A percentile compares a stretch with the other conserved stretches of the same genome.
These are phyloP conservation scores for Barnettozyma wickerhamii DNA, from an alignment of 805 yeast species.

Conservation along the genomic window DNA sequence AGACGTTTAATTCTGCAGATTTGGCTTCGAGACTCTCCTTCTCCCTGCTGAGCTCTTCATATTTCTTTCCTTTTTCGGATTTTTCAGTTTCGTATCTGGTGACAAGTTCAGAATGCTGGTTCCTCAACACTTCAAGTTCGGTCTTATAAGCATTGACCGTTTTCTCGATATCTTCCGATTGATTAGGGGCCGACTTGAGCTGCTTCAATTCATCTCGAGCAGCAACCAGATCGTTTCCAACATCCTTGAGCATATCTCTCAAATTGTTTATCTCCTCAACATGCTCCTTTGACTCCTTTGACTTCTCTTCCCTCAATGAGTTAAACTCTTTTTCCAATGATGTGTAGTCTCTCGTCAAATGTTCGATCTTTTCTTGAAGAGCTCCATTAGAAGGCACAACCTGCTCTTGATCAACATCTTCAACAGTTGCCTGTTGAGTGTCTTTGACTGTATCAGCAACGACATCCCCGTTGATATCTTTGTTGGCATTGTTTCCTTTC, in stretches of 20 bases:
- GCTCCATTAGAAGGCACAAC: neutral
- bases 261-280: slow-evolving; percentile 62
- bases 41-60: slow-evolving; percentile 7
- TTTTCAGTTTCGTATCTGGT: slow-evolving; percentile 22
- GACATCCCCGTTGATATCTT: no score
- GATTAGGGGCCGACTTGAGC: slow-evolving; percentile 11
- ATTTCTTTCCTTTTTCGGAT: neutral
- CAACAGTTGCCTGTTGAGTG: slow-evolving; percentile 21
- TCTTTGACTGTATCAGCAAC: slow-evolving; percentile 23
- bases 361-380: slow-evolving; percentile 1
- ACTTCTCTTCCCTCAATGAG: slow-evolving; percentile 19
- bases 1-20: neutral
- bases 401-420: slow-evolving; percentile 2
- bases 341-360: slow-evolving; percentile 1
- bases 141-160: slow-evolving; percentile 21
- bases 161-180: slow-evolving; percentile 9
- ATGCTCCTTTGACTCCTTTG: slow-evolving; percentile 34
- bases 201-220: slow-evolving; percentile 56
- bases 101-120: slow-evolving; percentile 33
- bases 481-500: slow-evolving; percentile 17
- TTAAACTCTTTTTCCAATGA: neutral
- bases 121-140: slow-evolving; percentile 27
- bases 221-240: slow-evolving; percentile 77
- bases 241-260: slow-evolving; percentile 68
- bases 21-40: neutral